Conservation (phyloP, 768 basidiomycete species). For the Leccinellum albellum region DNA sequence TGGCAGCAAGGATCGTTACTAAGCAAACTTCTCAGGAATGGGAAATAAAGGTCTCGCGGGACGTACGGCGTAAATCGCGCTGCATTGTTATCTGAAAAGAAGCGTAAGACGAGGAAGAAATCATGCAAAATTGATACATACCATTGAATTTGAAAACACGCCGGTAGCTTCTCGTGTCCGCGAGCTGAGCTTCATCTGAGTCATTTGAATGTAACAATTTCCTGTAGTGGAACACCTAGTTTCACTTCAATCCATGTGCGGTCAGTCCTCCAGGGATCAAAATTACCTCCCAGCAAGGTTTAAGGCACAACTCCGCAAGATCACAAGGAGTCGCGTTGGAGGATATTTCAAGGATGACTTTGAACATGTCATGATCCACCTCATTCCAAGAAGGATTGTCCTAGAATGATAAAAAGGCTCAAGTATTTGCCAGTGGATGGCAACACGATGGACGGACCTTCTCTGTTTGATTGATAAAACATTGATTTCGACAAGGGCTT, state of each 20-base stretch:
- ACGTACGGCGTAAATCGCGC: constrained; percentile 26
- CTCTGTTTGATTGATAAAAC: constrained; percentile 20
- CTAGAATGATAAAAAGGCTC: constrained; percentile 1
- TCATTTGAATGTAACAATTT: constrained; percentile 6
- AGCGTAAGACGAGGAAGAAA: constrained; percentile 4
- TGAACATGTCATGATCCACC: constrained; percentile 38
- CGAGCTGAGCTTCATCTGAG: background rate
- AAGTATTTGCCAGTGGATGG: background rate
- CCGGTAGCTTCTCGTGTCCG: constrained; percentile 6
- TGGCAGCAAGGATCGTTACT: constrained; percentile 55
- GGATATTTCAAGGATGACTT: constrained; percentile 37
- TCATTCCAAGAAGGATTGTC: constrained; percentile 36
- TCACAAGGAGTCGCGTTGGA: constrained; percentile 52
- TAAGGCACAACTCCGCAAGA: constrained; percentile 50
- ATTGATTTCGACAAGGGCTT: constrained; percentile 26
- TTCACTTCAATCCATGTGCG: constrained; percentile 2
- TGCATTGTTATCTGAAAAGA: constrained; percentile 15
- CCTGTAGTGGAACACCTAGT: constrained; percentile 24
- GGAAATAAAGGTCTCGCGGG: background rate
- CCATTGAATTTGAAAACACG: constrained; percentile 19
- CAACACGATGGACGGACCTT: constrained; percentile 12
- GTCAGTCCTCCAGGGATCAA: background rate
- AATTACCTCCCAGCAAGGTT: constrained; percentile 57
- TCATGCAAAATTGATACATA: constrained; percentile 1
- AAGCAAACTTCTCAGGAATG: background rate